These are phyloP conservation scores for Dactylonectria estremocensis DNA, from an alignment of 2,329 filamentous ascomycete species.

Conservation along the genomic window DNA sequence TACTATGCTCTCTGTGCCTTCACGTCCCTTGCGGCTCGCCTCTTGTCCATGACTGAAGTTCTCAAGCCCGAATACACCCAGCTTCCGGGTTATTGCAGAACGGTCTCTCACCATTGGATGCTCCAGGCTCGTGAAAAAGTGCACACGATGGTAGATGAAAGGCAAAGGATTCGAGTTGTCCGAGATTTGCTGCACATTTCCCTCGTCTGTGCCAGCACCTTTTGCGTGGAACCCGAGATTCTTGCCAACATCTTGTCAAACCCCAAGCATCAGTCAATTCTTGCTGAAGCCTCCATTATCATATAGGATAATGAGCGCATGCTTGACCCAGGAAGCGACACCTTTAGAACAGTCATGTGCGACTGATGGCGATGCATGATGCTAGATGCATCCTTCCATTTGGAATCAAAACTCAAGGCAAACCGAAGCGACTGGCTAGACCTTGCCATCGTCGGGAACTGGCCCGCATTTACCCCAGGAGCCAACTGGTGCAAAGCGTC, in stretches of 20 bases:
- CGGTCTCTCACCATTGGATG: slow-evolving; percentile 30
- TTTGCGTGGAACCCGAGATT: slow-evolving; percentile 15
- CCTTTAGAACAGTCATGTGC: slow-evolving; percentile 1
- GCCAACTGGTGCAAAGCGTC: slow-evolving; percentile 14
- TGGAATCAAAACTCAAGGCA: neutral
- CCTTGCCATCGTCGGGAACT: slow-evolving; percentile 31
- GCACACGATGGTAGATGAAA: slow-evolving; percentile 1
- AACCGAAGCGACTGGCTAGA: slow-evolving; percentile 22
- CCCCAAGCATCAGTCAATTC: slow-evolving; percentile 28
- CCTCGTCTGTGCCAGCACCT: slow-evolving; percentile 31
- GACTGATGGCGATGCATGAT: slow-evolving; percentile 28
- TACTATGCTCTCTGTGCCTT: slow-evolving; percentile 35
- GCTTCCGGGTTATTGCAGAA: slow-evolving; percentile 19
- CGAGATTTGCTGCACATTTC: slow-evolving; percentile 16
- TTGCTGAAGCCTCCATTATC: slow-evolving; percentile 30
- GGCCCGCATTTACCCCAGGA: slow-evolving; percentile 27
- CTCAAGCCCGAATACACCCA: neutral
- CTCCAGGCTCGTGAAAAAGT: neutral
- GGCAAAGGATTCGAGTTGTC: slow-evolving; percentile 24
- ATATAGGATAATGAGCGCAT: slow-evolving; percentile 17
- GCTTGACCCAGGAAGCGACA: neutral
- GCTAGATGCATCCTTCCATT: slow-evolving; percentile 1
- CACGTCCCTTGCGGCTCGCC: slow-evolving; percentile 30
- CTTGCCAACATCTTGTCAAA: slow-evolving; percentile 13
- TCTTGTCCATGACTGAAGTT: slow-evolving; percentile 28